phyloP scores from a whole-genome alignment of 148 eudicot species.

The Diospyros lotus region DNA sequence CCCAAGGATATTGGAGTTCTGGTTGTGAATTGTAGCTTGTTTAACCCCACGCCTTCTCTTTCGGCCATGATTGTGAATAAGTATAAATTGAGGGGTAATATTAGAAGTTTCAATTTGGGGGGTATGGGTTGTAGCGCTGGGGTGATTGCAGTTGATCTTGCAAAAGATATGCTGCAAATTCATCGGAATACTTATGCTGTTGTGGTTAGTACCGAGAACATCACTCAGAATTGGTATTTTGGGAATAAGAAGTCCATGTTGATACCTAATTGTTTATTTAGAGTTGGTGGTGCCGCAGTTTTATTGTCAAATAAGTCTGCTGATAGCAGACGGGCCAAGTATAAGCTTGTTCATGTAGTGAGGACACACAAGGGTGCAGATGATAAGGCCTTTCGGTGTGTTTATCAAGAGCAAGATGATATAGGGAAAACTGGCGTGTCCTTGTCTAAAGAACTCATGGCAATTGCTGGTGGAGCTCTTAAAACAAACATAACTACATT shows the following conservation, averaged over 20 bases:
- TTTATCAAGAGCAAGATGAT: constrained; percentile 45
- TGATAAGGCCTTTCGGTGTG: constrained; percentile 45
- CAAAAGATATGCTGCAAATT: constrained; percentile 50
- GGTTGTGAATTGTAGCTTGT: constrained; percentile 39
- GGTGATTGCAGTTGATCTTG: constrained; percentile 53
- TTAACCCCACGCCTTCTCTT: constrained; percentile 35
- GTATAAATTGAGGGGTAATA: constrained; percentile 33
- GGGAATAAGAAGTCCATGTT: constrained; percentile 60
- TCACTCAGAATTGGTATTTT: constrained; percentile 59
- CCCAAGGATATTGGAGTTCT: constrained; percentile 35
- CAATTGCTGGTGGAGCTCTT: constrained; percentile 41
- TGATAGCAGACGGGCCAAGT: constrained; percentile 44
- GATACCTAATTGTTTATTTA: constrained; percentile 60
- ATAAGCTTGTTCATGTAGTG: constrained; percentile 51
- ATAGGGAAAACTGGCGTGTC: constrained; percentile 41
- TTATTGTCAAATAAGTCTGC: constrained; percentile 40
- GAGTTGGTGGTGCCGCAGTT: constrained; percentile 60
- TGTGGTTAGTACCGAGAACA: constrained; percentile 59
- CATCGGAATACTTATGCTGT: constrained; percentile 55
- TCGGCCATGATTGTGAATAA: constrained; percentile 41
- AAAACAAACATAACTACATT: constrained; percentile 50
- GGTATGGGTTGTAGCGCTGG: constrained; percentile 58
- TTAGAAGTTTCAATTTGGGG: constrained; percentile 32
- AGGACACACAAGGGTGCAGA: constrained; percentile 45
- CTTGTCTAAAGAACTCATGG: constrained; percentile 45